Conservation (phyloP, 805 yeast genomes). For the Kuraishia capsulata region DNA sequence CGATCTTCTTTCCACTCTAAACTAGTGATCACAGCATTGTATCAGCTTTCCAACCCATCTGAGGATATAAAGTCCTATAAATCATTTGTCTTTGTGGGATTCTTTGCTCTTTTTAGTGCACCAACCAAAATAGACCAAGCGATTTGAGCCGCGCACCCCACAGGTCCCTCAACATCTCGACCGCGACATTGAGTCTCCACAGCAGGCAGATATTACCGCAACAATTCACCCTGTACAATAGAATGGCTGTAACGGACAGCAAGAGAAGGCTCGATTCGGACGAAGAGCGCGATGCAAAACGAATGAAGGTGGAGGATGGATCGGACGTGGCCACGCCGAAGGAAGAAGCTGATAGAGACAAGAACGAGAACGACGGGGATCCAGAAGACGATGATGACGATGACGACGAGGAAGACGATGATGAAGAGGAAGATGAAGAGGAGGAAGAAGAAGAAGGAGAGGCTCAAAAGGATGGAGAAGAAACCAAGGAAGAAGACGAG, state of each 20-base stretch:
- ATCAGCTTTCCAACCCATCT: no score
- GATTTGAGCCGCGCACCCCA: no score
- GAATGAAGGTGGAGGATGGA: conserved; percentile 16
- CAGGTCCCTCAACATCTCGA: no score
- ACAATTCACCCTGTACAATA: no score
- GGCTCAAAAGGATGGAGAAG: conserved; percentile 11
- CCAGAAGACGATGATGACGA: conserved; percentile 9
- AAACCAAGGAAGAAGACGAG: conserved; percentile 15
- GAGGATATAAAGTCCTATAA: no score
- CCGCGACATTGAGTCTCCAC: no score
- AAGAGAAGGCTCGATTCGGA: conserved; percentile 10
- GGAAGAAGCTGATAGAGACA: conserved; percentile 9
- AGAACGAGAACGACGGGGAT: not conserved
- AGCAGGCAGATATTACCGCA: no score
- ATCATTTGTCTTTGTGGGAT: no score
- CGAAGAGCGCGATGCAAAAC: conserved; percentile 20
- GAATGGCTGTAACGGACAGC: conserved; percentile 10
- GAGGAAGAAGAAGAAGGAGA: conserved; percentile 10
- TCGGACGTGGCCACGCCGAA: conserved; percentile 8
- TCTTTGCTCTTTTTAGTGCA: no score
- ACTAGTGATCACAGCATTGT: no score
- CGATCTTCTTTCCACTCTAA: no score
- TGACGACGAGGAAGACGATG: not conserved
- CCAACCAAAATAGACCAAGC: no score
- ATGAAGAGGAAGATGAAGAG: conserved; percentile 8